phyloP scores from a whole-genome alignment of 345 rosid species.

The Citrus maxima region DNA sequence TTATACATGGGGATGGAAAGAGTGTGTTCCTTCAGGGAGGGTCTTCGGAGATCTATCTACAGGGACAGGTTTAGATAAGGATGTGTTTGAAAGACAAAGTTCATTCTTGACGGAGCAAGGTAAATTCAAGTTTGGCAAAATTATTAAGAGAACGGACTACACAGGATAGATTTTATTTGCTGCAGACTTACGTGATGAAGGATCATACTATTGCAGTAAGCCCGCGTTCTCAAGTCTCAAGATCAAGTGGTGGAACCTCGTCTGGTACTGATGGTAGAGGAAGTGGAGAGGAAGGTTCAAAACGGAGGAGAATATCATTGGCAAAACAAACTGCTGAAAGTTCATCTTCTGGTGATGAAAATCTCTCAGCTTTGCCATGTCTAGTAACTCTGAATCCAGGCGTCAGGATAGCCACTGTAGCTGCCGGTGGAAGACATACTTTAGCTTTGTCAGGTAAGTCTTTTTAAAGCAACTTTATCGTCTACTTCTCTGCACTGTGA shows the following conservation, averaged over 20 bases:
- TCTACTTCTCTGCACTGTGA: conserved; percentile 11
- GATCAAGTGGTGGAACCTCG: conserved; percentile 44
- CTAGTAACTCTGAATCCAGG: conserved; percentile 85
- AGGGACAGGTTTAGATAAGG: conserved; percentile 41
- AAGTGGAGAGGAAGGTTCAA: conserved; percentile 60
- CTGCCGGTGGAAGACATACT: conserved; percentile 98
- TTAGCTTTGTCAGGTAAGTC: conserved; percentile 83
- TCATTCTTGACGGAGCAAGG: conserved; percentile 69
- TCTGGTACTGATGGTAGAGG: conserved; percentile 42
- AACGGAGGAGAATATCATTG: conserved; percentile 63
- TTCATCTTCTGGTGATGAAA: conserved; percentile 66
- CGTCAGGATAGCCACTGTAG: conserved; percentile 72
- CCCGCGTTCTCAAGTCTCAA: conserved; percentile 54
- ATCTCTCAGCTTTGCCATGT: conserved; percentile 82
- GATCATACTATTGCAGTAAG: conserved; percentile 42
- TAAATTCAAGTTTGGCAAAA: conserved; percentile 19
- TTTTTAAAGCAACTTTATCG: conserved; percentile 1
- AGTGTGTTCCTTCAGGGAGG: conserved; percentile 92
- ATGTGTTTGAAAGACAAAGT: conserved; percentile 52
- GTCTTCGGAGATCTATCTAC: conserved; percentile 51
- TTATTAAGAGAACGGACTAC: neutral
- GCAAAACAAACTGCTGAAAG: conserved; percentile 75
- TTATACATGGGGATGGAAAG: conserved; percentile 99
- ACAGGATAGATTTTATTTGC: conserved; percentile 8
- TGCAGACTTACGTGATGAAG: conserved; percentile 15